Percentiles rank a stretch among this genome's conserved stretches.
Evolutionary conservation across 805 yeast genomes (phyloP).

Genomic region (Myxozyma vanderwaltii): DNA sequence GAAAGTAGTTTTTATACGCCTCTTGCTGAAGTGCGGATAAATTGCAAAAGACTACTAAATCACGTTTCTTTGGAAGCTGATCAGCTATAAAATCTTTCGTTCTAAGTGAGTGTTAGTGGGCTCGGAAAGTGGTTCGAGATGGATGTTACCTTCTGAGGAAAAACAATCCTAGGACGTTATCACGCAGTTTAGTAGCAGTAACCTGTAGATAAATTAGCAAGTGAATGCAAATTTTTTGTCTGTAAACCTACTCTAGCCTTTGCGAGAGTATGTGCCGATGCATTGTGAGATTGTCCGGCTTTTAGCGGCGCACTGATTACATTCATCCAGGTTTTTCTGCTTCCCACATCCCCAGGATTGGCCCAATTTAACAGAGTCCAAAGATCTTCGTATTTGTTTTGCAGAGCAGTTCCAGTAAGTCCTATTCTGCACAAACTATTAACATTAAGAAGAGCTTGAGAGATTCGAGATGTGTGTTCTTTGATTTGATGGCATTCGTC

Average conservation of each 20-base stretch:
- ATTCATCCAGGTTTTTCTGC: conserved; percentile 9
- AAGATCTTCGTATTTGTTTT: conserved; percentile 27
- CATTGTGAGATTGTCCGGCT: conserved; percentile 27
- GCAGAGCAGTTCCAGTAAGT: conserved; percentile 31
- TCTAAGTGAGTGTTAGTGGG: neutral
- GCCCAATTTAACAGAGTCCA: conserved; percentile 30
- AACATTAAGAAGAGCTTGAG: conserved; percentile 16
- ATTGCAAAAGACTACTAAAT: conserved; percentile 27
- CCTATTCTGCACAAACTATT: conserved; percentile 30
- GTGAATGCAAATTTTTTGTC: neutral
- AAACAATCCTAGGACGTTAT: neutral
- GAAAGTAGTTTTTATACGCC: conserved; percentile 24
- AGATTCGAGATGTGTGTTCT: conserved; percentile 12
- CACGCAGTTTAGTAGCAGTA: conserved; percentile 4
- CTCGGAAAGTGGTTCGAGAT: neutral
- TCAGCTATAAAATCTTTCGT: conserved; percentile 31
- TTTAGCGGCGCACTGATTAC: conserved; percentile 18
- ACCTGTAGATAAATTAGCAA: neutral
- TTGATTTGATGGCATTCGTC: conserved; percentile 30
- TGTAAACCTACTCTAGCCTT: conserved; percentile 10
- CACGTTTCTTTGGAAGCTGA: conserved; percentile 29
- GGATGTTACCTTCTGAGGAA: neutral
- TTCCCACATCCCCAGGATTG: conserved; percentile 26
- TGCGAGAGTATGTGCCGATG: conserved; percentile 15
- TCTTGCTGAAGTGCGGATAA: conserved; percentile 18